Evolutionary conservation across 2,329 filamentous ascomycete genomes (phyloP).

Genomic region (Cladosporium sp.): DNA sequence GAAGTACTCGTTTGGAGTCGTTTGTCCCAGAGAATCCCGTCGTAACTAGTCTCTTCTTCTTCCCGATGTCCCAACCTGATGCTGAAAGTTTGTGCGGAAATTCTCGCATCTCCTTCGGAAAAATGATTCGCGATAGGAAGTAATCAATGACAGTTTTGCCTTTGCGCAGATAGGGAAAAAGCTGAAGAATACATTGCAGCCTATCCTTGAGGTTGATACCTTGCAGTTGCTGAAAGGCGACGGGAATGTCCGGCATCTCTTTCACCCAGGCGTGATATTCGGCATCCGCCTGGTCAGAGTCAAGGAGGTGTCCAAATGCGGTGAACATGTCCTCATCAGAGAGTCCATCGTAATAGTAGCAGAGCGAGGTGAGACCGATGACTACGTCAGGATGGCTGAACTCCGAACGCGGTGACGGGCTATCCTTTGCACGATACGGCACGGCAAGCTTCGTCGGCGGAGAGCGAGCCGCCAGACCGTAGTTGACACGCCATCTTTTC

Average conservation of each 20-base stretch:
- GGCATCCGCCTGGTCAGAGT: slow-evolving; percentile 21
- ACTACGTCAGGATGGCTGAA: slow-evolving; percentile 65
- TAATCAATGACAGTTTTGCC: slow-evolving; percentile 57
- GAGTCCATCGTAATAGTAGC: slow-evolving; percentile 62
- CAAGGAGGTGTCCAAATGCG: slow-evolving; percentile 20
- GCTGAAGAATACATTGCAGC: slow-evolving; percentile 15
- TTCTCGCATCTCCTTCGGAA: slow-evolving; percentile 60
- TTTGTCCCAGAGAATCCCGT: slow-evolving; percentile 72
- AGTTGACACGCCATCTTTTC: slow-evolving; percentile 65
- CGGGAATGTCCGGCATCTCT: slow-evolving; percentile 15
- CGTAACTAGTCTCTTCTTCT: slow-evolving; percentile 48
- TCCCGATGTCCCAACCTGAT: slow-evolving; percentile 63
- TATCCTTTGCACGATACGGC: slow-evolving; percentile 62
- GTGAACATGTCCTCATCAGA: slow-evolving; percentile 41
- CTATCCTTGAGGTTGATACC: slow-evolving; percentile 26
- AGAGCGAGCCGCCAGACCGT: slow-evolving; percentile 42
- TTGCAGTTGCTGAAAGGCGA: slow-evolving; percentile 19
- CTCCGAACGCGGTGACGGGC: slow-evolving; percentile 58
- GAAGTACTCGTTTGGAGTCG: slow-evolving; percentile 56
- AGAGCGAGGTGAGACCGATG: slow-evolving; percentile 60
- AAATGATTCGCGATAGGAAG: slow-evolving; percentile 62
- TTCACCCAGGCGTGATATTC: slow-evolving; percentile 25
- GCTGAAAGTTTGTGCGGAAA: slow-evolving; percentile 60
- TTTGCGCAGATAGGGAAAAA: slow-evolving; percentile 45
- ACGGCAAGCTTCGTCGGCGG: slow-evolving; percentile 54